Percentiles rank a stretch among this genome's conserved stretches.
These are phyloP conservation scores for Tetrahymena borealis DNA, from an alignment of 73 alveolate genomes.

Conservation along the genomic window DNA sequence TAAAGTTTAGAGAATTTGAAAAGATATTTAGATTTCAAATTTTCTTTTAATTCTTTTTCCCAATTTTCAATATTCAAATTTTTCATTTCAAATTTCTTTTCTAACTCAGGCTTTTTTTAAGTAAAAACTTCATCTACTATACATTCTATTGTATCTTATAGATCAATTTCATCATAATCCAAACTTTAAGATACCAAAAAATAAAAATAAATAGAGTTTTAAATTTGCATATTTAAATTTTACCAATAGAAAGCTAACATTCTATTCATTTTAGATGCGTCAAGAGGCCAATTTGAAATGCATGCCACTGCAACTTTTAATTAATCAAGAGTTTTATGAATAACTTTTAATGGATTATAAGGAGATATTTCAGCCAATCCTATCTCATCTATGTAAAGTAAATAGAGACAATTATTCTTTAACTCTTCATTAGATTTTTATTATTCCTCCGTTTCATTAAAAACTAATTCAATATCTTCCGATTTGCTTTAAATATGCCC, in stretches of 20 bases:
- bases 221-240: not conserved
- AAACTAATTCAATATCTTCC: slow-evolving; percentile 53
- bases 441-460: slow-evolving; percentile 40
- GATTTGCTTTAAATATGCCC: slow-evolving; percentile 66
- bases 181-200: not conserved
- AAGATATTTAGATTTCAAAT: not conserved
- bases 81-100: too few species aligned
- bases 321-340: slow-evolving; percentile 48
- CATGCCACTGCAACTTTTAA: slow-evolving; percentile 45
- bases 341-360: slow-evolving; percentile 51
- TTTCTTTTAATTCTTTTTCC: not conserved
- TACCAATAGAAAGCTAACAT: not conserved
- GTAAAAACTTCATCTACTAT: too few species aligned
- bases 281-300: slow-evolving; percentile 57
- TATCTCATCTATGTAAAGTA: slow-evolving; percentile 52
- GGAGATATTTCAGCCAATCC: slow-evolving; percentile 59
- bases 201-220: not conserved
- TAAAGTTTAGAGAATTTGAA: not conserved
- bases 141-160: too few species aligned
- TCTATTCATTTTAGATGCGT: slow-evolving; percentile 61
- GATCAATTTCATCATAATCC: too few species aligned
- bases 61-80: too few species aligned
- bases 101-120: too few species aligned
- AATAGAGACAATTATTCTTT: slow-evolving; percentile 23
- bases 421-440: not conserved